Conservation (phyloP, 441 rosid species). For the Breynia disticha region DNA sequence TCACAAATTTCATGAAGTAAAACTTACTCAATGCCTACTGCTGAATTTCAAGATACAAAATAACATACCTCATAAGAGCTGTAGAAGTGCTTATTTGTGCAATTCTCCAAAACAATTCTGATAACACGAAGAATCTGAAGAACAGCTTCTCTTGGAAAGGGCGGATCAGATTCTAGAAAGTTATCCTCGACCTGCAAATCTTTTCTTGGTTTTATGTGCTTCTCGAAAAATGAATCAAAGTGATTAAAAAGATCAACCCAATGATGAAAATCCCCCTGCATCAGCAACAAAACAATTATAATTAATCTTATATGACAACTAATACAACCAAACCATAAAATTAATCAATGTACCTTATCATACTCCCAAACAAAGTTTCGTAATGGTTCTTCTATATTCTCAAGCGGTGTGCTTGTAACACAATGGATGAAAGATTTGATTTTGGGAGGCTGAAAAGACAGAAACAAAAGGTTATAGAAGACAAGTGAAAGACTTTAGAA, state of each 20-base stretch:
- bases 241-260: slow-evolving; percentile 97
- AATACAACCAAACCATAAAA: not conserved
- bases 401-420: slow-evolving; percentile 59
- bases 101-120: slow-evolving; percentile 86
- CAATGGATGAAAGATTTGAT: slow-evolving; percentile 71
- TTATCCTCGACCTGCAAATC: slow-evolving; percentile 78
- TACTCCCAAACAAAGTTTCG: slow-evolving; percentile 79
- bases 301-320: slow-evolving; percentile 14
- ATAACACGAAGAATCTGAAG: slow-evolving; percentile 89
- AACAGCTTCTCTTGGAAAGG: slow-evolving; percentile 83
- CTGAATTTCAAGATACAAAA: slow-evolving; percentile 5
- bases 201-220: slow-evolving; percentile 75
- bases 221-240: slow-evolving; percentile 91
- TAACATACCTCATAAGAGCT: slow-evolving; percentile 85
- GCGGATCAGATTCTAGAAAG: slow-evolving; percentile 59
- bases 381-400: slow-evolving; percentile 73
- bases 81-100: slow-evolving; percentile 88
- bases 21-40: not conserved
- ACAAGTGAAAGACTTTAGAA: slow-evolving; percentile 6
- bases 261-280: slow-evolving; percentile 98
- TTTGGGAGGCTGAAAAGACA: slow-evolving; percentile 74
- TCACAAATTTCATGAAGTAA: not conserved
- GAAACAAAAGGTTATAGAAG: slow-evolving; percentile 12
- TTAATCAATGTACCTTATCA: slow-evolving; percentile 51
- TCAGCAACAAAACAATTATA: slow-evolving; percentile 12